Evolutionary conservation across 768 basidiomycete genomes (phyloP), one percentile per base, ranked within the genome.

Genomic region (Boletus vermiculosoides): DNA sequence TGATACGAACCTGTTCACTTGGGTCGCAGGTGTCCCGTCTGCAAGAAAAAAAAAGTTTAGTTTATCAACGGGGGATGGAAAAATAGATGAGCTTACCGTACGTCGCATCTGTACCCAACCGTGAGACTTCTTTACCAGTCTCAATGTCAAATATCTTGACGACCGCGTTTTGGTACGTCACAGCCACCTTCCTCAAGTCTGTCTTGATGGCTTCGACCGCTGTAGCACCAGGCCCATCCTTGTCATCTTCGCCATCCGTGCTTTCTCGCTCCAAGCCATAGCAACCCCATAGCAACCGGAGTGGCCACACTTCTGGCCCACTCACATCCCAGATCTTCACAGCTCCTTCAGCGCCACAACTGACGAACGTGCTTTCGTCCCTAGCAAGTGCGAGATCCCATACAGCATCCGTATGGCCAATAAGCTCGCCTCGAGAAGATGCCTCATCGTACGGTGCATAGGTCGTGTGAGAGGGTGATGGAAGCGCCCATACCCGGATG

Each of bases 251-350:
- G 11, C 58, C 71, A n/a, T 77, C 74, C 18, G 61, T 73, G 4
- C 58, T 67, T 47, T 76, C 72, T 1, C 62, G 58, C 56, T 86
- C 87, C 56, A 90, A 62, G 10, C 88, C 92, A 60, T 78, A 71
- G 73, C 89, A 94, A 13, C 83, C 86, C 92, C 93, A 97, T 20
- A 86, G 87, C 59, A 92, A 71, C 64, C 77, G 84, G 59, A 93
- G 77, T 8, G 84, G 15, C 60, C 66, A 7, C 85, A n/a, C 83
- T 15, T 83, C 82, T 25, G 84, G 79, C 18, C 82, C 84, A 63
- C 84, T 83, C 48, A 92, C 87, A 63, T 94, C 92, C 95, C 96
- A 98, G 15, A 96, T 84, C 73, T 97, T 97, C 63, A 98, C 88
- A 0, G 83, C 75, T 20, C 95, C 95, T 69, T 98, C 96, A 5